phyloP scores from a whole-genome alignment of 306 rosid genomes.

The Castanea sativa region DNA sequence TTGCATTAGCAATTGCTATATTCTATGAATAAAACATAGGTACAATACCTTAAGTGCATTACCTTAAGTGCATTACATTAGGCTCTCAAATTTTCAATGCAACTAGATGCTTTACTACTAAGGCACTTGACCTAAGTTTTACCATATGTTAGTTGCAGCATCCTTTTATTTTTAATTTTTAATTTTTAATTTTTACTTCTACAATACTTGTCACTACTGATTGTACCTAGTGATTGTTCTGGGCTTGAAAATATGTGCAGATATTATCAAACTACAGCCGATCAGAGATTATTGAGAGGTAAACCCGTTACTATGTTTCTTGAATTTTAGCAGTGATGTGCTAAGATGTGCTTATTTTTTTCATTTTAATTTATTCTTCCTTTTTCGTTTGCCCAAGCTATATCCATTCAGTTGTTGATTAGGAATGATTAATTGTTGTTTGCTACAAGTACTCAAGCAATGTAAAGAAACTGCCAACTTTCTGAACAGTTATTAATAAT shows the following conservation, averaged over 20 bases:
- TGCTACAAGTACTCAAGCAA: not conserved
- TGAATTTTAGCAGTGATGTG: not conserved
- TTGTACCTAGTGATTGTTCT: not conserved
- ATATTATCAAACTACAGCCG: conserved; percentile 67
- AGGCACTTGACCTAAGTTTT: not conserved
- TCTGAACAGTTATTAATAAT: not conserved
- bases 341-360: not conserved
- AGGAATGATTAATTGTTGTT: not conserved
- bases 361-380: not conserved
- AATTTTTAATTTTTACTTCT: not conserved
- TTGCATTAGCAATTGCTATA: not conserved
- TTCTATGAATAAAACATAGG: no score
- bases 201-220: not conserved
- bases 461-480: not conserved
- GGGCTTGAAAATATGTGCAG: conserved; percentile 37
- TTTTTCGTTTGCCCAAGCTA: not conserved
- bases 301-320: not conserved
- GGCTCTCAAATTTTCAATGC: no score
- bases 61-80: no score
- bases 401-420: not conserved
- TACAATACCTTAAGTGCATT: no score
- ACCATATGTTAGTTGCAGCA: not conserved
- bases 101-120: no score
- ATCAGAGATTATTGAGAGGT: conserved; percentile 71
- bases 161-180: not conserved